Conservation (phyloP, 2,329 filamentous ascomycete species). For the Blastomyces silverae region DNA sequence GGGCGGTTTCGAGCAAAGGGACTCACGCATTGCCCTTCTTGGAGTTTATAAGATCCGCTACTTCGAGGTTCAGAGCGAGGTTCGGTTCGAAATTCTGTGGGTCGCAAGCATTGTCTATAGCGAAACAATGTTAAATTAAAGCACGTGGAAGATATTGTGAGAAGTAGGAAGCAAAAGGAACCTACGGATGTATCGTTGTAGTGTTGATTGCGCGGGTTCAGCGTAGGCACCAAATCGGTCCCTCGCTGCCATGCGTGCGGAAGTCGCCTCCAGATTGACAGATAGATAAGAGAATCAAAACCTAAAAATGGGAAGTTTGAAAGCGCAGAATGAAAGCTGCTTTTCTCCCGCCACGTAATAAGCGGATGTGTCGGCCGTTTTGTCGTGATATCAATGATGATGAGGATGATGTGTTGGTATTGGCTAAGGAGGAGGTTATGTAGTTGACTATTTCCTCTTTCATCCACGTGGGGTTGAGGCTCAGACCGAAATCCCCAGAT, state of each 20-base stretch:
- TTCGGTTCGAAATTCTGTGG: slow-evolving; percentile 98
- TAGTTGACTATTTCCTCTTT: too few species aligned
- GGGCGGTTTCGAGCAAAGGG: not conserved
- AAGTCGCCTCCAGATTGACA: slow-evolving; percentile 78
- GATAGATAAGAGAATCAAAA: slow-evolving; percentile 16
- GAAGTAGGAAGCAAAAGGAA: slow-evolving; percentile 21
- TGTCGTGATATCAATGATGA: slow-evolving; percentile 4
- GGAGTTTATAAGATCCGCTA: slow-evolving; percentile 89
- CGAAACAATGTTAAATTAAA: not conserved
- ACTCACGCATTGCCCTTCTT: slow-evolving; percentile 84
- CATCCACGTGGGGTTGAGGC: slow-evolving; percentile 1
- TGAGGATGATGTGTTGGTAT: not conserved
- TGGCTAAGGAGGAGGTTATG: not conserved
- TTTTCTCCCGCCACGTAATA: not conserved
- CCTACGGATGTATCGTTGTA: slow-evolving; percentile 84
- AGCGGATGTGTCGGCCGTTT: not conserved
- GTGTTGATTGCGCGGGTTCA: slow-evolving; percentile 70
- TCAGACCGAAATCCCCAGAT: not conserved
- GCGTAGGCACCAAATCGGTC: slow-evolving; percentile 85
- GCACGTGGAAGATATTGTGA: not conserved
- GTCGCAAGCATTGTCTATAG: slow-evolving; percentile 79
- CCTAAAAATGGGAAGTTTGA: not conserved
- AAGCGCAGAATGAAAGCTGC: slow-evolving; percentile 11
- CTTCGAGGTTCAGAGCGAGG: slow-evolving; percentile 91
- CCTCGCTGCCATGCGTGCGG: slow-evolving; percentile 87